phyloP scores from a whole-genome alignment of 2,329 filamentous ascomycete species.

The Phaeosphaeriaceae sp. region DNA sequence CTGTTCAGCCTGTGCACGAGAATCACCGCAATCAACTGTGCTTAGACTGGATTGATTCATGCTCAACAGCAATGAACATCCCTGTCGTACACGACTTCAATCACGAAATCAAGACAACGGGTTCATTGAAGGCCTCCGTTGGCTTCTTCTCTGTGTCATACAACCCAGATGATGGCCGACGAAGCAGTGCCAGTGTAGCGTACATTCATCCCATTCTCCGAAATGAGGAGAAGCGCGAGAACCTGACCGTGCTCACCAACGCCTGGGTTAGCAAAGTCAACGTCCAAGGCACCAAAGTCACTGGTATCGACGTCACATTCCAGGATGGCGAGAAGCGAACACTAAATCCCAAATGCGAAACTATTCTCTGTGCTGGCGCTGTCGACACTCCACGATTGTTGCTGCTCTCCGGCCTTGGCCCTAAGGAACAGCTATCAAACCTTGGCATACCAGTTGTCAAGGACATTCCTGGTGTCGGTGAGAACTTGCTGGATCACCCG shows the following conservation, averaged over 20 bases:
- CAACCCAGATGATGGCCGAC: conserved; percentile 84
- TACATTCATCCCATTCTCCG: conserved; percentile 92
- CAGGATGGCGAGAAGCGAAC: conserved; percentile 63
- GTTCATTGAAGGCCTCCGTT: conserved; percentile 75
- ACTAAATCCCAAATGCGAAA: conserved; percentile 72
- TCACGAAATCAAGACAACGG: conserved; percentile 75
- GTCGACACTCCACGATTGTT: conserved; percentile 78
- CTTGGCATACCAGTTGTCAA: conserved; percentile 62
- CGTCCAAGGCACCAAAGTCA: conserved; percentile 71
- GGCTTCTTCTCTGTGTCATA: conserved; percentile 93
- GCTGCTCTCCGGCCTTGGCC: conserved; percentile 58
- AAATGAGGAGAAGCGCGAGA: conserved; percentile 80
- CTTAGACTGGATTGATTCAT: conserved; percentile 86
- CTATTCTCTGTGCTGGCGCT: conserved; percentile 79
- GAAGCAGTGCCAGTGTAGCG: conserved; percentile 85
- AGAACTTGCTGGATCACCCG: conserved; percentile 70
- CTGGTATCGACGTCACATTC: conserved; percentile 74
- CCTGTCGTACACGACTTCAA: conserved; percentile 88
- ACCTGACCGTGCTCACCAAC: conserved; percentile 85
- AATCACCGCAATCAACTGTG: conserved; percentile 89
- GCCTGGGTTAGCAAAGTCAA: conserved; percentile 87
- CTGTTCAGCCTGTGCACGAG: conserved; percentile 85
- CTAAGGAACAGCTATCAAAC: conserved; percentile 54
- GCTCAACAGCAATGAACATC: conserved; percentile 78
- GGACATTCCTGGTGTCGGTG: conserved; percentile 66